Conservation (phyloP, 2,329 filamentous ascomycete species). For the Eutypella sp. region DNA sequence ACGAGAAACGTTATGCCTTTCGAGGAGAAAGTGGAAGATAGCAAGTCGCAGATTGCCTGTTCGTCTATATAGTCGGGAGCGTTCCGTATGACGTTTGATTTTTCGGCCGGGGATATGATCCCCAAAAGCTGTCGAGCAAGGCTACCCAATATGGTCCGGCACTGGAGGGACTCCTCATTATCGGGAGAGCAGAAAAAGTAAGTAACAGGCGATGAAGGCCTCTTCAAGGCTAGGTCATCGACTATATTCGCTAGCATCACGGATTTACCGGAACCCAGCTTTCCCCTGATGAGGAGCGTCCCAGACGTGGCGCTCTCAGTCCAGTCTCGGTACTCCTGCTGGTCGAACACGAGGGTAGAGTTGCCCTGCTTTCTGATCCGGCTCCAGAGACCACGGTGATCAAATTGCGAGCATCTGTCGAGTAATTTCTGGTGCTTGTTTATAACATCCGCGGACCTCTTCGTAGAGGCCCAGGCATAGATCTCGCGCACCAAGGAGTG, state of each 20-base stretch:
- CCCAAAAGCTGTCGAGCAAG: neutral
- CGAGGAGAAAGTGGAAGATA: neutral
- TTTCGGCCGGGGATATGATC: neutral
- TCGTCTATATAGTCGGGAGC: neutral
- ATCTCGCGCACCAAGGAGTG: neutral
- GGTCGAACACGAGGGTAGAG: conserved; percentile 18
- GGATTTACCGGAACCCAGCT: neutral
- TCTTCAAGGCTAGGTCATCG: neutral
- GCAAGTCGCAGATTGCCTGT: neutral
- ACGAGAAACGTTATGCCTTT: neutral
- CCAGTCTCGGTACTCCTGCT: conserved; percentile 3
- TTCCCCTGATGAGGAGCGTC: conserved; percentile 30
- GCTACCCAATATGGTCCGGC: neutral
- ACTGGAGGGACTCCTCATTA: neutral
- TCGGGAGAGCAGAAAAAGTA: neutral
- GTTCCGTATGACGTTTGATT: neutral
- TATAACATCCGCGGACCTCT: neutral
- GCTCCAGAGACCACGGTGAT: conserved; percentile 37
- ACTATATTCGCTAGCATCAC: neutral
- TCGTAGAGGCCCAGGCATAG: neutral
- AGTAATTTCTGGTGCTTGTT: conserved; percentile 22
- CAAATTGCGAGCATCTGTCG: conserved; percentile 35
- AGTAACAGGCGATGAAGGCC: neutral
- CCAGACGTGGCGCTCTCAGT: neutral
- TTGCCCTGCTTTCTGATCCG: conserved; percentile 35